phyloP scores from a whole-genome alignment of 2,329 filamentous ascomycete genomes.

The Aspergillus cejpii region DNA sequence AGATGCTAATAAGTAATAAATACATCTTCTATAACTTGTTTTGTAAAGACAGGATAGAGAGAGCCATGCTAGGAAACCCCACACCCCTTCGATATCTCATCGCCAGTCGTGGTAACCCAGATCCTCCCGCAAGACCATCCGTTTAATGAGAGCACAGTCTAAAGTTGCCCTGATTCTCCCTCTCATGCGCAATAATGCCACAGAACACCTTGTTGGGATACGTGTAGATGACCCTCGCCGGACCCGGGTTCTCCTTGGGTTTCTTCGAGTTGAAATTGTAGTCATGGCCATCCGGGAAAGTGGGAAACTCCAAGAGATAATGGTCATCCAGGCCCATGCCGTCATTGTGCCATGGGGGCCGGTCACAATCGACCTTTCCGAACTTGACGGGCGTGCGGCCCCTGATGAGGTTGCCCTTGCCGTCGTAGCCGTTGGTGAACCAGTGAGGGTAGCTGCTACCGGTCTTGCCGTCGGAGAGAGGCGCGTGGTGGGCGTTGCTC shows the following conservation, averaged over 20 bases:
- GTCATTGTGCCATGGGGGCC: background rate
- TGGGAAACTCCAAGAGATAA: background rate
- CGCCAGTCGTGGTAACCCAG: background rate
- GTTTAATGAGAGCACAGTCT: background rate
- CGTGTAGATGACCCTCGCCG: background rate
- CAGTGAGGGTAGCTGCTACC: slow-evolving; percentile 2
- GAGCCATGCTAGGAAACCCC: slow-evolving; percentile 44
- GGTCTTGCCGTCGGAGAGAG: background rate
- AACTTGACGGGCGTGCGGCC: background rate
- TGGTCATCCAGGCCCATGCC: background rate
- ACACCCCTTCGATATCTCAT: no score
- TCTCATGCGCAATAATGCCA: background rate
- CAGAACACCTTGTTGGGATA: slow-evolving; percentile 2
- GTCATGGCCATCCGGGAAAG: background rate
- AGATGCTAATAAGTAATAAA: no score
- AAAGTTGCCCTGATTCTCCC: background rate
- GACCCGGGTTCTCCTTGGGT: slow-evolving; percentile 1
- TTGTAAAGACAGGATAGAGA: no score
- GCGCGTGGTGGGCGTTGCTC: background rate
- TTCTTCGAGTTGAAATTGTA: slow-evolving; percentile 2
- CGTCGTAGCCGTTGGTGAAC: slow-evolving; percentile 2
- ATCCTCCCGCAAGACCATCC: background rate
- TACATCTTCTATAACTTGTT: no score
- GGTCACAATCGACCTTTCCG: background rate
- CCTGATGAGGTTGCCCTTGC: background rate